Conservation (phyloP, 2,329 filamentous ascomycete species). For the Aspergillus sp. region DNA sequence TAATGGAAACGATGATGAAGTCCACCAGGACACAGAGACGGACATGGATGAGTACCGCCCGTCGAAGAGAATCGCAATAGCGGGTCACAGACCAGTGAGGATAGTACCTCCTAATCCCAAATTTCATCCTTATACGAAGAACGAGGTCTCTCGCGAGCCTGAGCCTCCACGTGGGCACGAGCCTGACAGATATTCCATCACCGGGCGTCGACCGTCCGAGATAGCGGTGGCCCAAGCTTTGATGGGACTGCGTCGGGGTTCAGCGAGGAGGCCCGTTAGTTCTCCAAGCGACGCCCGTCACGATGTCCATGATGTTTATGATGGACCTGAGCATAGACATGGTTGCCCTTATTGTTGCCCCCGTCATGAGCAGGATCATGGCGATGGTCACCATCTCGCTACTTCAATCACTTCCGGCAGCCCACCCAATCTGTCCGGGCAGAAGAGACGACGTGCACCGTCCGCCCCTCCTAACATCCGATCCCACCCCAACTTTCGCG, state of each 20-base stretch:
- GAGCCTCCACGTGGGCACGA: not conserved
- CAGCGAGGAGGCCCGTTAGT: constrained; percentile 6
- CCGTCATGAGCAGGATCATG: not conserved
- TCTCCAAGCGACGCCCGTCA: not conserved
- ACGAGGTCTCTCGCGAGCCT: not conserved
- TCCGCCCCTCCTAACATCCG: too few relatives aligned
- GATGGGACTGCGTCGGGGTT: constrained; percentile 34
- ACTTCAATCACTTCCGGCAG: not conserved
- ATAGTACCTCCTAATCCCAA: not conserved
- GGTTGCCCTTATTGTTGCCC: too few relatives aligned
- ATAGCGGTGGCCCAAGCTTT: constrained; percentile 40
- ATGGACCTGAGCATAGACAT: not conserved
- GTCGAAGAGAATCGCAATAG: not conserved
- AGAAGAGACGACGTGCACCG: not conserved
- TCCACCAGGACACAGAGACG: constrained; percentile 19
- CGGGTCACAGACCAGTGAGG: not conserved
- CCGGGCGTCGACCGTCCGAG: constrained; percentile 19
- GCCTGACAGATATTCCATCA: too few relatives aligned
- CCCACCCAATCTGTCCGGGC: not conserved
- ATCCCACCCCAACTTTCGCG: too few relatives aligned
- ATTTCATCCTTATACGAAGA: too few relatives aligned
- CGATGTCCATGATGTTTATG: not conserved
- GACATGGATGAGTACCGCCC: constrained; percentile 8
- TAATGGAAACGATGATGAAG: constrained; percentile 13
- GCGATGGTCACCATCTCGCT: not conserved